Conservation (phyloP, 306 rosid species). For the Pueraria montana region DNA sequence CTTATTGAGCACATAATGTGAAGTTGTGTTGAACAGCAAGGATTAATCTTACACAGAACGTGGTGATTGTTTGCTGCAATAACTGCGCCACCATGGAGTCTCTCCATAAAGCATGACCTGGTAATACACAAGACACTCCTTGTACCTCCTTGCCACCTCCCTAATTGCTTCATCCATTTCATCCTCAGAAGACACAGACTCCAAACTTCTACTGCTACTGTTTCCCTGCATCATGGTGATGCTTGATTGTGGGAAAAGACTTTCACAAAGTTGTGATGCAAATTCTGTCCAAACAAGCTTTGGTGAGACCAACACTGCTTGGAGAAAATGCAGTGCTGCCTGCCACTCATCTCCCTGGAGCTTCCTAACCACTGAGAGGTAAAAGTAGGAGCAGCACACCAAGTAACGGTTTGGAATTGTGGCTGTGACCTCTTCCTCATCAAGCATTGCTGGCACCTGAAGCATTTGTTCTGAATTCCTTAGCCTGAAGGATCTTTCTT, state of each 20-base stretch:
- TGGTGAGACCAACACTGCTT: conserved; percentile 79
- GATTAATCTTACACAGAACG: conserved; percentile 59
- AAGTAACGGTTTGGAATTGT: conserved; percentile 65
- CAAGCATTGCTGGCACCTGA: conserved; percentile 83
- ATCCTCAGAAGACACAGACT: conserved; percentile 46
- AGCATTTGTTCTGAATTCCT: conserved; percentile 80
- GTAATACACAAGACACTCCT: conserved; percentile 75
- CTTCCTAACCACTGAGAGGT: conserved; percentile 69
- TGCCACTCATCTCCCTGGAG: conserved; percentile 85
- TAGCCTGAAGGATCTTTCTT: conserved; percentile 57
- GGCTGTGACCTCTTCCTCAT: conserved; percentile 70
- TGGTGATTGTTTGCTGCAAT: conserved; percentile 48
- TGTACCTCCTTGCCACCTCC: conserved; percentile 72
- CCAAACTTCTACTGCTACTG: conserved; percentile 42
- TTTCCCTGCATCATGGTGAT: conserved; percentile 32
- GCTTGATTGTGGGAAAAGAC: conserved; percentile 54
- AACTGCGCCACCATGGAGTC: conserved; percentile 58
- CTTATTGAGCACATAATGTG: not conserved
- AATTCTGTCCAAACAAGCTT: conserved; percentile 66
- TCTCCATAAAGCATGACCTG: conserved; percentile 82
- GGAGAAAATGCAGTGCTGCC: conserved; percentile 81
- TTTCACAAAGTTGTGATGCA: conserved; percentile 64
- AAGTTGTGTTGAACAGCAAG: conserved; percentile 35
- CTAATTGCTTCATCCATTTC: conserved; percentile 54
- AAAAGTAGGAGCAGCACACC: conserved; percentile 81